Base-by-base conservation (phyloP, 139 green algal genomes). In the Gonium pectorale region DNA sequence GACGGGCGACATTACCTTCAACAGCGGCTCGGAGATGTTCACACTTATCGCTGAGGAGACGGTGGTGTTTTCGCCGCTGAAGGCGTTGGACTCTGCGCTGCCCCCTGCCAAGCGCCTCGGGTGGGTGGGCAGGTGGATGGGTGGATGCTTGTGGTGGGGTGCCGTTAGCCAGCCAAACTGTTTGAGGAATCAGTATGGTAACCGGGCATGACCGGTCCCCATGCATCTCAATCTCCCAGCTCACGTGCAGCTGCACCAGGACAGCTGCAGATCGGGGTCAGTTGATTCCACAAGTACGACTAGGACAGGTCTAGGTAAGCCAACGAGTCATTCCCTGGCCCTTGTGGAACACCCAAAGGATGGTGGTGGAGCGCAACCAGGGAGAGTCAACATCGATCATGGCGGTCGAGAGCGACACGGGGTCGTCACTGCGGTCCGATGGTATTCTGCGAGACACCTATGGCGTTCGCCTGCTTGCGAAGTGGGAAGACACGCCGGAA, bases 61-160 rank as follows among this genome's bases (percentile, higher is more conserved):
- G n/a, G 70, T 79, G 70, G 70, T 79, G 5, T 15, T 44, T n/a
- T 64, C 70, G 21, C 70, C 64, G n/a, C 70, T 79, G 70, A 15
- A 64, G 22, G 46, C 19, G 70, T 46, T 79, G 70, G 70, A 79
- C 70, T 64, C 44, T 2, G 44, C 31, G 46, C 70, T 79, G 46
- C 46, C 31, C 19, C 6, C 44, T 9, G 70, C 44, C 46, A 13
- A 64, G 17, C 70, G 46, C 70, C 63, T 79, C 31, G 46, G 44
- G 70, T 79, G 46, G 31, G 70, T 49, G 70, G 70, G 44, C 26
- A 29, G 26, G 27, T 60, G 64, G 70, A 35, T 31, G n/a, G n/a
- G n/a, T n/a, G n/a, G n/a, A n/a, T n/a, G n/a, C n/a, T n/a, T n/a
- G n/a, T n/a, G n/a, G n/a, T n/a, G n/a, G n/a, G n/a, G n/a, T n/a